phyloP scores from a whole-genome alignment of 345 rosid species.

The Streptanthus diversifolius region DNA sequence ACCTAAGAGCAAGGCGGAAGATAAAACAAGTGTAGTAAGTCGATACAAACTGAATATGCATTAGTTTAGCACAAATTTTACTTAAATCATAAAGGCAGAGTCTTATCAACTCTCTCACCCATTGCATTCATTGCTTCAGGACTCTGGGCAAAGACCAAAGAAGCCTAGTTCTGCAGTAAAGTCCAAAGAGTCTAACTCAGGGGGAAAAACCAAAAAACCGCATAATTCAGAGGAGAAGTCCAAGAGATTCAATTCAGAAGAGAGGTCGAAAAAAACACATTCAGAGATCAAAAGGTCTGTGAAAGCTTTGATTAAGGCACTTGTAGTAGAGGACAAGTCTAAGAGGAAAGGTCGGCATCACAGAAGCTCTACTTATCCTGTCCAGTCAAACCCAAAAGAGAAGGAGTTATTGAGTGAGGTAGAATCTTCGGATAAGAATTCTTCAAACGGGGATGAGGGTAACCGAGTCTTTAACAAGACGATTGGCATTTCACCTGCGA shows the following conservation, averaged over 20 bases:
- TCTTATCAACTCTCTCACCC: not conserved
- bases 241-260: slow-evolving; percentile 39
- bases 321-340: slow-evolving; percentile 50
- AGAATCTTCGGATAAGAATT: slow-evolving; percentile 25
- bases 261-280: slow-evolving; percentile 28
- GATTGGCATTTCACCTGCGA: slow-evolving; percentile 20
- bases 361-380: slow-evolving; percentile 51
- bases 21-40: slow-evolving; percentile 21
- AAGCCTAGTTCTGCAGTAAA: slow-evolving; percentile 16
- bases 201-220: slow-evolving; percentile 14
- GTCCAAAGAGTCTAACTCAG: slow-evolving; percentile 28
- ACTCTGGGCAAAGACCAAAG: slow-evolving; percentile 18
- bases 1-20: slow-evolving; percentile 22
- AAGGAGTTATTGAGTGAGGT: slow-evolving; percentile 27
- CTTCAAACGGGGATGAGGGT: slow-evolving; percentile 19
- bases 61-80: not conserved
- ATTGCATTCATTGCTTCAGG: slow-evolving; percentile 6
- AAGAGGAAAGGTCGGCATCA: slow-evolving; percentile 54
- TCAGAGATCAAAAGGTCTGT: slow-evolving; percentile 49
- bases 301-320: slow-evolving; percentile 56
- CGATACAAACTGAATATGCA: not conserved
- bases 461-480: slow-evolving; percentile 12
- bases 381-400: slow-evolving; percentile 22
- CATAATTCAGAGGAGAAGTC: slow-evolving; percentile 26
- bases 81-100: not conserved